phyloP scores from a whole-genome alignment of 1,284 basidiomycete species.

The Ustilago xerochloae region DNA sequence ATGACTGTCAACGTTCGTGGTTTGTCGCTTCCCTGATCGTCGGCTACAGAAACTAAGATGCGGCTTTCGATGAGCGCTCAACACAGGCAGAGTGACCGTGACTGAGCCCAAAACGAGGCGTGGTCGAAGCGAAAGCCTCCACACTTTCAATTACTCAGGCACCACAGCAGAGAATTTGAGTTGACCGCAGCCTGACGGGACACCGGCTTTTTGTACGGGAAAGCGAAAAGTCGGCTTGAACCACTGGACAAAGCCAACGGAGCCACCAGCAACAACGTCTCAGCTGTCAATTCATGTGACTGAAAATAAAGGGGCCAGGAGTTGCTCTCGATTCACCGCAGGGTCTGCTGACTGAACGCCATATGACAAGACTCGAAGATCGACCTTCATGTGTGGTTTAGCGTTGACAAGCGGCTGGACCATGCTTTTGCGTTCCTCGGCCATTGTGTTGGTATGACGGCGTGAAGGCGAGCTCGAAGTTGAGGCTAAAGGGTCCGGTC shows the following conservation, averaged over 20 bases:
- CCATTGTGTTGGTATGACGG: too few species aligned
- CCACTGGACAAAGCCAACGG: background rate
- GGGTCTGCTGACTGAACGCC: slow-evolving; percentile 21
- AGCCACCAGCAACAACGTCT: too few species aligned
- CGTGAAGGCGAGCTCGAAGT: too few species aligned
- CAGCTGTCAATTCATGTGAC: too few species aligned
- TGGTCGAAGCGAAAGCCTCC: background rate
- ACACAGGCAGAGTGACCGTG: background rate
- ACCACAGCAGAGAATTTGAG: background rate
- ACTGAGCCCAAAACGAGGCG: background rate
- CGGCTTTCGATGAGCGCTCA: slow-evolving; percentile 17
- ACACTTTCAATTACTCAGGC: slow-evolving; percentile 12
- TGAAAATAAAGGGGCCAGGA: too few species aligned
- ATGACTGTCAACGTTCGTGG: too few species aligned
- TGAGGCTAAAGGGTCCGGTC: background rate
- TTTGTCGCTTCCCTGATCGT: slow-evolving; percentile 20
- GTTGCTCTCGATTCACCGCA: slow-evolving; percentile 5
- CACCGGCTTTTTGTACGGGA: background rate
- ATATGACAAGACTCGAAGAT: too few species aligned
- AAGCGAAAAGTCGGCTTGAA: background rate
- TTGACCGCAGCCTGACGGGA: background rate
- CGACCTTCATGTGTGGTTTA: too few species aligned
- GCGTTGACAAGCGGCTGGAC: too few species aligned
- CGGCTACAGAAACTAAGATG: slow-evolving; percentile 21
- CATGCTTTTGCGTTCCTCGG: too few species aligned